Evolutionary conservation across 805 yeast species (phyloP).

Genomic region (Pichia californica): DNA sequence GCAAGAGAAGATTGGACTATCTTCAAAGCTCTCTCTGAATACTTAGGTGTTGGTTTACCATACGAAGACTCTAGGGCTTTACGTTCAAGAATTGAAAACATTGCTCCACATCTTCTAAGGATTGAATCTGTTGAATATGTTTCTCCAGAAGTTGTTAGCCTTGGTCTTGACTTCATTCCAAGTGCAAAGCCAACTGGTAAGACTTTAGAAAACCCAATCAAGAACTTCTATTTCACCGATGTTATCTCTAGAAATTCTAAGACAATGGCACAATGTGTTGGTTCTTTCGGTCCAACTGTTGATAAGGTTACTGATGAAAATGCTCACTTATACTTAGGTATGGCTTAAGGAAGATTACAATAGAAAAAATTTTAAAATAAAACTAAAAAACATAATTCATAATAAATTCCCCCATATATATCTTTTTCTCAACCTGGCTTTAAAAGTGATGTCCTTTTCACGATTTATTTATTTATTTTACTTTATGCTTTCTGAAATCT

Average conservation of each 20-base stretch:
- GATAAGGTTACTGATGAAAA: constrained; percentile 50
- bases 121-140: constrained; percentile 72
- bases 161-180: constrained; percentile 44
- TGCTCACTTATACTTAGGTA: constrained; percentile 28
- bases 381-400: not conserved
- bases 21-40: constrained; percentile 75
- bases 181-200: constrained; percentile 35
- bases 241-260: constrained; percentile 82
- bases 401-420: not conserved
- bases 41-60: constrained; percentile 61
- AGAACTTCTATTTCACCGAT: constrained; percentile 83
- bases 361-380: not conserved
- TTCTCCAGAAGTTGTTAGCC: constrained; percentile 46
- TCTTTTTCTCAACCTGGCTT: not conserved
- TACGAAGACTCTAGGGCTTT: constrained; percentile 67
- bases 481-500: not conserved
- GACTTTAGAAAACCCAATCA: constrained; percentile 60
- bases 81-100: constrained; percentile 62
- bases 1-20: constrained; percentile 93
- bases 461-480: not conserved
- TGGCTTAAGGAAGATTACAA: constrained; percentile 19
- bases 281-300: constrained; percentile 60
- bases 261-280: constrained; percentile 84
- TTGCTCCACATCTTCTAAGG: constrained; percentile 75
- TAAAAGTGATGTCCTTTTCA: not conserved